Evolutionary conservation across 371 early-diverging fungal genomes (phyloP).

Genomic region (Batkoa obscura): DNA sequence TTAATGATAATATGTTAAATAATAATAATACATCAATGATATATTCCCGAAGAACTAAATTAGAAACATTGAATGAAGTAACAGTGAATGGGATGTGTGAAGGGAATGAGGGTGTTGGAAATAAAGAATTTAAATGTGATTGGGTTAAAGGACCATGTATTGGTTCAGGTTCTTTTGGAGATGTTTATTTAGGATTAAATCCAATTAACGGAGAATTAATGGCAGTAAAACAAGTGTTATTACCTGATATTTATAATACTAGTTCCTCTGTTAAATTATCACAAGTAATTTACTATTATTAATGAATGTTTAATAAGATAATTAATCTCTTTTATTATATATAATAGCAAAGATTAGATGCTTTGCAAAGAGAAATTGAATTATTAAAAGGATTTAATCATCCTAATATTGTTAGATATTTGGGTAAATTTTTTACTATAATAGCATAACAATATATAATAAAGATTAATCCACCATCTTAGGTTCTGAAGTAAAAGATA

Average conservation of each 20-base stretch:
- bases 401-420: conserved; percentile 85
- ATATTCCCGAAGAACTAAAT: background rate
- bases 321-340: background rate
- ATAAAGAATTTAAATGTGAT: background rate
- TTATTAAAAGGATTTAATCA: conserved; percentile 79
- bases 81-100: background rate
- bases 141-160: conserved; percentile 84
- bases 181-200: conserved; percentile 85
- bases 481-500: conserved; percentile 60
- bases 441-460: too few relatives aligned
- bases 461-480: background rate
- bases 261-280: conserved; percentile 36
- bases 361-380: conserved; percentile 72
- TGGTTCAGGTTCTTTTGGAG: conserved; percentile 93
- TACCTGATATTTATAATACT: conserved; percentile 43
- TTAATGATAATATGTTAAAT: background rate
- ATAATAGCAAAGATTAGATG: conserved; percentile 22
- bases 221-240: conserved; percentile 95
- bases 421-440: conserved; percentile 12
- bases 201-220: conserved; percentile 69
- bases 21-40: background rate
- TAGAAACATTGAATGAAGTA: background rate
- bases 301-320: background rate
- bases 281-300: background rate
- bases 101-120: too few relatives aligned